Evolutionary conservation across 805 yeast species (phyloP).

Genomic region (Candida khao-thaluensis): DNA sequence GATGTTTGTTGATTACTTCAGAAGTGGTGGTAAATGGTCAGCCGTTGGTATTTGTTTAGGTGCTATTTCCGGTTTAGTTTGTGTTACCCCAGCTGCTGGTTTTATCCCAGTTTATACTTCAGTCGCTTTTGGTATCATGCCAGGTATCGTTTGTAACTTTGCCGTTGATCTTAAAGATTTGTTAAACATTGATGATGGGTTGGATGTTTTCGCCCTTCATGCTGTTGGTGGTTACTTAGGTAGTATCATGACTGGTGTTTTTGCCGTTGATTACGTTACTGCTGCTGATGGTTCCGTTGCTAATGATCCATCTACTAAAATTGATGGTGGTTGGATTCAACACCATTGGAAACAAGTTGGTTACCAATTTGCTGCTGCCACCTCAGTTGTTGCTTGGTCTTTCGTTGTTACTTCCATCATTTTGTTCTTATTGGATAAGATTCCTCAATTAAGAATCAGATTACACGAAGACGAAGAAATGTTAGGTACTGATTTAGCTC

Average conservation of each 20-base stretch:
- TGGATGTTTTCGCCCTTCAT: slow-evolving; percentile 91
- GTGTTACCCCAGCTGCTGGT: slow-evolving; percentile 97
- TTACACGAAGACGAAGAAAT: slow-evolving; percentile 84
- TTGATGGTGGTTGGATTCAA: slow-evolving; percentile 86
- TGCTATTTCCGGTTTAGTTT: slow-evolving; percentile 89
- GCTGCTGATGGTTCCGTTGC: slow-evolving; percentile 69
- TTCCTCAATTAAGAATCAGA: slow-evolving; percentile 78
- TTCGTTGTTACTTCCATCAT: slow-evolving; percentile 70
- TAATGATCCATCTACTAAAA: slow-evolving; percentile 28
- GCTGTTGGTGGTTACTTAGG: slow-evolving; percentile 93
- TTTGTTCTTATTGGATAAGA: slow-evolving; percentile 61
- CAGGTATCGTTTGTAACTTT: slow-evolving; percentile 76
- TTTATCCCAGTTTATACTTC: slow-evolving; percentile 91
- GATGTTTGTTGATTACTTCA: slow-evolving; percentile 86
- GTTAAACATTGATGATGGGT: slow-evolving; percentile 85
- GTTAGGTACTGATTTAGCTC: slow-evolving; percentile 82
- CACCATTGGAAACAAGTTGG: slow-evolving; percentile 82
- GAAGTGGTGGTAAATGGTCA: slow-evolving; percentile 88
- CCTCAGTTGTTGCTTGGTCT: slow-evolving; percentile 73
- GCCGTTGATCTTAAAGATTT: slow-evolving; percentile 77
- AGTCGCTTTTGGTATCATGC: slow-evolving; percentile 76
- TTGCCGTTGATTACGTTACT: slow-evolving; percentile 88
- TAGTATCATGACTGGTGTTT: slow-evolving; percentile 80
- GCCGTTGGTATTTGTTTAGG: slow-evolving; percentile 94
- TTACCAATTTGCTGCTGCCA: slow-evolving; percentile 79